These are phyloP conservation scores for Suhomyces vadensis DNA, from an alignment of 805 yeast species.

Conservation along the genomic window DNA sequence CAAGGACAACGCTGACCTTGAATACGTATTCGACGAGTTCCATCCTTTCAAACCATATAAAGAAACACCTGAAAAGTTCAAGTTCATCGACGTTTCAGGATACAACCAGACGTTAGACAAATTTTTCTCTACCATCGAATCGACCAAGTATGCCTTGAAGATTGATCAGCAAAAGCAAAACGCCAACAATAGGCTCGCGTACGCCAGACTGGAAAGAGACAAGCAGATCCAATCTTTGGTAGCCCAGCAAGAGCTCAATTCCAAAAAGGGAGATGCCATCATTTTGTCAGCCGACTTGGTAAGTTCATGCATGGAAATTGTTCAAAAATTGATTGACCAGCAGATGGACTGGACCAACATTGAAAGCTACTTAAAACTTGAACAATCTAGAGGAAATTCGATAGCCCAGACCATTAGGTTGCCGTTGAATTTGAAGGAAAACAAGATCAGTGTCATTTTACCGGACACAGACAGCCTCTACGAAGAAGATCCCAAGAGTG, in stretches of 20 bases:
- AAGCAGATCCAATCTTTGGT: conserved; percentile 66
- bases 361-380: conserved; percentile 69
- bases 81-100: conserved; percentile 52
- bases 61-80: conserved; percentile 31
- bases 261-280: conserved; percentile 70
- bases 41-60: conserved; percentile 64
- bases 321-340: conserved; percentile 67
- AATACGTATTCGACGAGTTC: conserved; percentile 60
- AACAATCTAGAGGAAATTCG: conserved; percentile 63
- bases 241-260: conserved; percentile 62
- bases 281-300: conserved; percentile 68
- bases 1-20: conserved; percentile 38
- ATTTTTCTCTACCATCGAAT: conserved; percentile 83
- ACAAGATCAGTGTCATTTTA: conserved; percentile 60
- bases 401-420: conserved; percentile 62
- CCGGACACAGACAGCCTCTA: conserved; percentile 41
- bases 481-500: conserved; percentile 22
- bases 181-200: conserved; percentile 71
- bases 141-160: conserved; percentile 71
- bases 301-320: conserved; percentile 67
- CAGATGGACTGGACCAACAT: conserved; percentile 95
- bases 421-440: conserved; percentile 70
- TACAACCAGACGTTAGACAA: conserved; percentile 81
- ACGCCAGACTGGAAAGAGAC: conserved; percentile 72
- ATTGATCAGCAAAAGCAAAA: conserved; percentile 75